These are phyloP conservation scores for Prunus mira DNA, from an alignment of 306 rosid species.

Conservation along the genomic window DNA sequence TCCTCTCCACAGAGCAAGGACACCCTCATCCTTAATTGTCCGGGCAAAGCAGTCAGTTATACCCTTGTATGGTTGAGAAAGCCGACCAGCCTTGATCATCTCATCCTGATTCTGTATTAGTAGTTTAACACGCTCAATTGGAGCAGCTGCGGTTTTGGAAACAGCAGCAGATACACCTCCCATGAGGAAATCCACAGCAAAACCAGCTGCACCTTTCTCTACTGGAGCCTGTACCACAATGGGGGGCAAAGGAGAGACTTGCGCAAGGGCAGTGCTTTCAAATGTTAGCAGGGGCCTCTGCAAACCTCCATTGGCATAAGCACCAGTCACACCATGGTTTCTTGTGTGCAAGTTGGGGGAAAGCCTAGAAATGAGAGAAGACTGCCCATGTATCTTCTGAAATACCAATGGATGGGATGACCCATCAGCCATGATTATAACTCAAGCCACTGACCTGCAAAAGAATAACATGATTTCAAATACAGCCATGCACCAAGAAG, in stretches of 20 bases:
- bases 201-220: slow-evolving; percentile 59
- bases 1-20: slow-evolving; percentile 82
- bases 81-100: slow-evolving; percentile 72
- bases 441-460: slow-evolving; percentile 45
- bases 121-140: slow-evolving; percentile 78
- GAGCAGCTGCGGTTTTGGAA: slow-evolving; percentile 90
- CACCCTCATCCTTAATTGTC: slow-evolving; percentile 80
- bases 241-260: slow-evolving; percentile 26
- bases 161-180: slow-evolving; percentile 97
- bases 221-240: slow-evolving; percentile 56
- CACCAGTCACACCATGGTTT: slow-evolving; percentile 27
- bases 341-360: slow-evolving; percentile 36
- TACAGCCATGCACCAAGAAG: not conserved
- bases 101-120: slow-evolving; percentile 90
- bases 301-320: slow-evolving; percentile 40
- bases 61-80: slow-evolving; percentile 84
- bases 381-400: slow-evolving; percentile 71
- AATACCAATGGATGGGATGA: slow-evolving; percentile 54
- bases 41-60: slow-evolving; percentile 77
- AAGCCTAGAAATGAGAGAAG: slow-evolving; percentile 62
- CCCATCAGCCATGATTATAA: slow-evolving; percentile 66
- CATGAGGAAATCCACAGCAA: slow-evolving; percentile 73
- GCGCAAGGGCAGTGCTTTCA: slow-evolving; percentile 41
- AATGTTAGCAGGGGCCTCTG: slow-evolving; percentile 27
- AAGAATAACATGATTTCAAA: slow-evolving; percentile 11